Base-by-base conservation (phyloP, 2,329 filamentous ascomycete species). In the Apiospora sp. region DNA sequence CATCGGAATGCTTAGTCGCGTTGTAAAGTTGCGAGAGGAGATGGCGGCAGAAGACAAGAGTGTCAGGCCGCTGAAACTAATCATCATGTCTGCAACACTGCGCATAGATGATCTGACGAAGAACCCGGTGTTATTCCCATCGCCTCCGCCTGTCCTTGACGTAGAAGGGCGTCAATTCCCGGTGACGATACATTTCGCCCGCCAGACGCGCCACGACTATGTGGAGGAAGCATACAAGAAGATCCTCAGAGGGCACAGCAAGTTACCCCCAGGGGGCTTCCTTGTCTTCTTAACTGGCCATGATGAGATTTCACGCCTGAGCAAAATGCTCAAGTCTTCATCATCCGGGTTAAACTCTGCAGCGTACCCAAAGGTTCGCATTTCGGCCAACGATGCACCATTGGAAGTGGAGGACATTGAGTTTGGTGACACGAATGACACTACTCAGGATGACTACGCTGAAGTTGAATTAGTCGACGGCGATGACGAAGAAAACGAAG, bases 21-120 rank as follows among this genome's bases (percentile, higher is more conserved):
- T 98, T 46, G 94, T 98, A 68, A 94, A 94, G 76, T 85, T 98
- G 71, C 90, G 96, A 73, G 89, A 92, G 71, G 90, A 94, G 51
- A 88, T 98, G 84, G 90, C 90, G 10, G 85, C 89, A 73, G 92
- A 96, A 80, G 90, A 96, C 73, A 85, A 92, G 0, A 89, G 89
- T 0, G 84, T 93, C 41, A 92, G 91, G 75, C 95, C 95, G 0
- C 83, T 99, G 70, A 99, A 98, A 83, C 88, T 99, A 12, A 90
- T 99, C 73, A 97, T 99, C 83, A 99, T 99, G 97, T 98, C 96
- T 73, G 96, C 96, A 61, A 99, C 96, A 2, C 86, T 99, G 46
- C 89, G 95, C 73, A 94, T 98, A 67, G 93, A 94, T 16, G 96
- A 98, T 79, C 93, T 99, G 77, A 94, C 94, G 0, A 90, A 94